These are phyloP conservation scores for Saprolegnia parasitica DNA, from an alignment of 352 stramenopile genomes.

Conservation along the genomic window DNA sequence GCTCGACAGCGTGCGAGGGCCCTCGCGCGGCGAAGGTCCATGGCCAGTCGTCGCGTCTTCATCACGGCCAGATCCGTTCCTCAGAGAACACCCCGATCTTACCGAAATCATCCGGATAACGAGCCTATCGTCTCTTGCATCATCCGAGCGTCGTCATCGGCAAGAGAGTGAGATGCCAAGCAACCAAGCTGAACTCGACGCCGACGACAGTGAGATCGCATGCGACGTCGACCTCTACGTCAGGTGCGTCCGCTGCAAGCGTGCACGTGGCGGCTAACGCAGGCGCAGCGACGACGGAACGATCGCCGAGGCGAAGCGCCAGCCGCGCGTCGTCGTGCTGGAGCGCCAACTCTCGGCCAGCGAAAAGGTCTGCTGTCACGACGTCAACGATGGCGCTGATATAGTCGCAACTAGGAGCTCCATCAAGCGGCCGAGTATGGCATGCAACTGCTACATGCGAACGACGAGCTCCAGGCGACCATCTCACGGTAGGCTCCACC, in stretches of 20 bases:
- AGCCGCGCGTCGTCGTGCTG: not conserved
- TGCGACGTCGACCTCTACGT: slow-evolving; percentile 4
- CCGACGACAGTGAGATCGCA: not conserved
- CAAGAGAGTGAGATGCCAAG: slow-evolving; percentile 7
- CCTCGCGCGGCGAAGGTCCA: no score
- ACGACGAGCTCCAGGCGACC: slow-evolving; percentile 70
- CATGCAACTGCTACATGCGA: slow-evolving; percentile 61
- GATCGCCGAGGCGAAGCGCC: slow-evolving; percentile 1
- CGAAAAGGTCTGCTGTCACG: not conserved
- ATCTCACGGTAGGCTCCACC: slow-evolving; percentile 38
- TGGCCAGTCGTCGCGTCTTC: no score
- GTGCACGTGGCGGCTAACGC: not conserved
- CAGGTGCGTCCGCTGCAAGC: not conserved
- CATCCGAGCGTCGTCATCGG: not conserved
- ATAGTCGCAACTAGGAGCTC: slow-evolving; percentile 43
- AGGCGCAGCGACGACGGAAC: slow-evolving; percentile 1
- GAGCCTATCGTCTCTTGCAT: not conserved
- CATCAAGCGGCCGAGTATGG: slow-evolving; percentile 74
- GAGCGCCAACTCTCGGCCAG: slow-evolving; percentile 7
- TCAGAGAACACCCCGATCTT: not conserved
- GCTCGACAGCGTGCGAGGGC: no score
- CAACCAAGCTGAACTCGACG: not conserved
- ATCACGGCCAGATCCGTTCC: not conserved
- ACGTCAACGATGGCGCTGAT: not conserved
- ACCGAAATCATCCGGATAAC: not conserved